Evolutionary conservation across 345 rosid species (phyloP).

Genomic region (Lepidium africanum): DNA sequence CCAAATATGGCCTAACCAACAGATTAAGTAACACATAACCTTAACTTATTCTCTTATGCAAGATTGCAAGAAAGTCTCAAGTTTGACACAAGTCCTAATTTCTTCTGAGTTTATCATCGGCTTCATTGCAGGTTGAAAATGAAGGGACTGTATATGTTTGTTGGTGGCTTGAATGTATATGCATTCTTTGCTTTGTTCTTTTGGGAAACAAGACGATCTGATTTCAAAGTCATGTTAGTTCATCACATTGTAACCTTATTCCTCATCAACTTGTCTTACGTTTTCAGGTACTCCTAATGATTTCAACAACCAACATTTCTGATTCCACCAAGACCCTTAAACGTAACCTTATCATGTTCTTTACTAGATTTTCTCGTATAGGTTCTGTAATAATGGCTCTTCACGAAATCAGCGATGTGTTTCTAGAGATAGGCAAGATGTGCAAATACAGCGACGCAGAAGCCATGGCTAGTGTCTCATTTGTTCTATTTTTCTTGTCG

Average conservation of each 20-base stretch:
- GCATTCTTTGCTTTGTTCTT: conserved; percentile 64
- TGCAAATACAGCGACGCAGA: conserved; percentile 63
- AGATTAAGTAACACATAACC: conserved; percentile 50
- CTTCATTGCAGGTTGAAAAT: conserved; percentile 43
- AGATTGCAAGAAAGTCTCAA: not conserved
- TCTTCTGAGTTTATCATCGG: not conserved
- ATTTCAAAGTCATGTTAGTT: conserved; percentile 54
- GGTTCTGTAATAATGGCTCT: conserved; percentile 57
- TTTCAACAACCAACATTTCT: not conserved
- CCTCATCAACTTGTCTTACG: conserved; percentile 56
- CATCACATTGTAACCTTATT: conserved; percentile 53
- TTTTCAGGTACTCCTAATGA: conserved; percentile 42
- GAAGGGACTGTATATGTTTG: conserved; percentile 61
- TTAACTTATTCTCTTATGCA: not conserved
- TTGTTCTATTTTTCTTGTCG: conserved; percentile 39
- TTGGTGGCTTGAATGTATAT: conserved; percentile 59
- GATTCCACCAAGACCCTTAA: not conserved
- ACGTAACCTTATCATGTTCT: not conserved
- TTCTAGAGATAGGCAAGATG: conserved; percentile 74
- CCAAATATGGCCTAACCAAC: conserved; percentile 77
- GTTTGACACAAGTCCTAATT: not conserved
- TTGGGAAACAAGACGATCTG: conserved; percentile 81
- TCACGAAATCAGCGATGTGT: conserved; percentile 65
- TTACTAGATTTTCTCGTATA: conserved; percentile 57
- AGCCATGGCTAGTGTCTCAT: conserved; percentile 36